These are phyloP conservation scores for Detonula confervacea DNA, from an alignment of 352 stramenopile species.

Conservation along the genomic window DNA sequence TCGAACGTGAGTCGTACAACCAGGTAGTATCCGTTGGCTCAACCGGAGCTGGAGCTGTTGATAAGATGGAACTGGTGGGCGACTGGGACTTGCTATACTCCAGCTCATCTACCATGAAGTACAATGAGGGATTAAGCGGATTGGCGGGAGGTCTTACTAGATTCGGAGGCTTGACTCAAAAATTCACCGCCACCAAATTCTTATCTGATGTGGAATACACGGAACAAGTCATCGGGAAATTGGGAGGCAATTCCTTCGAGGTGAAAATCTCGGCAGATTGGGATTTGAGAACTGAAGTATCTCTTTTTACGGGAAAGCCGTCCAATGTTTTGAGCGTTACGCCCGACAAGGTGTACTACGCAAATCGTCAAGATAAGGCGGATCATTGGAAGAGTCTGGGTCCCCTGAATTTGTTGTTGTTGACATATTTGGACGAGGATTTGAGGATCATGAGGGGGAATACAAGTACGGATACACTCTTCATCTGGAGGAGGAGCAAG, in stretches of 20 bases:
- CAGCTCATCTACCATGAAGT: slow-evolving; percentile 81
- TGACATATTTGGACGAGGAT: slow-evolving; percentile 81
- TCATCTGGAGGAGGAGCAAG: slow-evolving; percentile 70
- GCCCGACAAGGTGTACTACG: slow-evolving; percentile 74
- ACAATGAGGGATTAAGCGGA: slow-evolving; percentile 80
- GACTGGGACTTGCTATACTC: slow-evolving; percentile 81
- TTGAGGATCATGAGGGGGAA: slow-evolving; percentile 81
- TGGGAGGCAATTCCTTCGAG: slow-evolving; percentile 67
- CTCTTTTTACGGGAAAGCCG: slow-evolving; percentile 74
- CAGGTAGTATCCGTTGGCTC: slow-evolving; percentile 13
- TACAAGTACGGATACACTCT: slow-evolving; percentile 78
- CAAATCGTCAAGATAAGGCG: slow-evolving; percentile 67
- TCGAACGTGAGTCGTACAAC: slow-evolving; percentile 68
- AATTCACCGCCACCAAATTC: slow-evolving; percentile 69
- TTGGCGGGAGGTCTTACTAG: slow-evolving; percentile 73
- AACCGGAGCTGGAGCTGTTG: slow-evolving; percentile 3
- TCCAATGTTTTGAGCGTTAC: slow-evolving; percentile 73
- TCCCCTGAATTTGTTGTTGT: slow-evolving; percentile 76
- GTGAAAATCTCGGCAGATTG: slow-evolving; percentile 77
- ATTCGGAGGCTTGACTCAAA: slow-evolving; percentile 73
- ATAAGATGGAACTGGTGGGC: slow-evolving; percentile 65
- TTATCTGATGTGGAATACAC: slow-evolving; percentile 77
- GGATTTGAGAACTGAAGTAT: slow-evolving; percentile 72
- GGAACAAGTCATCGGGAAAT: slow-evolving; percentile 71
- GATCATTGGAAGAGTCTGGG: slow-evolving; percentile 85